Evolutionary conservation across 176 grass and related monocot species (phyloP).

Genomic region (Poa pratensis): DNA sequence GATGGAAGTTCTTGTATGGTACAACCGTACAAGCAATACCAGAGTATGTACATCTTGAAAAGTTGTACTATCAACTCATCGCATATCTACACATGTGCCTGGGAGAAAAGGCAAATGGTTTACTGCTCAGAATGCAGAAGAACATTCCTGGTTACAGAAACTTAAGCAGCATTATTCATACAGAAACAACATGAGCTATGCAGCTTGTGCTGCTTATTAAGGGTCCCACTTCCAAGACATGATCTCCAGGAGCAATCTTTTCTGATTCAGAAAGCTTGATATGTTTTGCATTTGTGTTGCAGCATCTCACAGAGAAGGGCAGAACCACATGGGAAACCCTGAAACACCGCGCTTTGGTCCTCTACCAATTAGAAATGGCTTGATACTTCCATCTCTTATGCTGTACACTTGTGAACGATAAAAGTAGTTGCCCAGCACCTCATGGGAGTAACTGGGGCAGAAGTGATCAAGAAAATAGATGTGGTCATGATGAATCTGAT

Average conservation of each 20-base stretch:
- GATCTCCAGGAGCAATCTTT: neutral
- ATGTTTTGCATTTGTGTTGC: neutral
- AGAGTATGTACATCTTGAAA: neutral
- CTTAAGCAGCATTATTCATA: neutral
- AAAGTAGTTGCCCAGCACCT: slow-evolving; percentile 6
- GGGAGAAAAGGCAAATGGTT: neutral
- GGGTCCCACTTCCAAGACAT: neutral
- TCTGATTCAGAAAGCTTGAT: slow-evolving; percentile 3
- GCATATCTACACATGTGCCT: neutral
- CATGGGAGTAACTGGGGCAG: neutral
- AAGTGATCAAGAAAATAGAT: slow-evolving; percentile 32
- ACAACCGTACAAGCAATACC: neutral
- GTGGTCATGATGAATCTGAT: slow-evolving; percentile 11
- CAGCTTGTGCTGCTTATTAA: neutral
- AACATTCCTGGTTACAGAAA: neutral
- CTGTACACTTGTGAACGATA: slow-evolving; percentile 21
- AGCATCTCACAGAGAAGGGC: neutral
- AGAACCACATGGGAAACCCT: slow-evolving; percentile 21
- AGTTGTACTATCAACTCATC: neutral
- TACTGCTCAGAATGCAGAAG: neutral
- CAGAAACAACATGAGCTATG: slow-evolving; percentile 5
- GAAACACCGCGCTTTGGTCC: neutral
- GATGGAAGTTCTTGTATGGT: neutral
- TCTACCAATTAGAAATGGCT: slow-evolving; percentile 5
- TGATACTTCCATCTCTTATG: slow-evolving; percentile 26